phyloP scores from a whole-genome alignment of 192 early-diverging fungal genomes.

The Helicostylum pulchrum region DNA sequence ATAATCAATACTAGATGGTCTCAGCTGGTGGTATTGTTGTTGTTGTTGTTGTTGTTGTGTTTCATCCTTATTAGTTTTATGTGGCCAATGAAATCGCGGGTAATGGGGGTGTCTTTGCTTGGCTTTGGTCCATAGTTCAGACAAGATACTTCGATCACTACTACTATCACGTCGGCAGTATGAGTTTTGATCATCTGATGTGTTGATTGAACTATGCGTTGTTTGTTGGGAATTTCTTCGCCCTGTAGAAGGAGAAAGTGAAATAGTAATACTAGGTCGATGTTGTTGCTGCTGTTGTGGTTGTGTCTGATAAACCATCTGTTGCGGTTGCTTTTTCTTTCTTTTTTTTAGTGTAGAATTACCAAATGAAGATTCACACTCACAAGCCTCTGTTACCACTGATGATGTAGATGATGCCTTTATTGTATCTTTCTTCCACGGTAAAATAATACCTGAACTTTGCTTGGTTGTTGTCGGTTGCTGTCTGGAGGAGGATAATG shows the following conservation, averaged over 20 bases:
- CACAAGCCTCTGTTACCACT: too few relatives aligned
- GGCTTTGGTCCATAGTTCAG: slow-evolving; percentile 16
- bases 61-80: not conserved
- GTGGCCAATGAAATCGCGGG: slow-evolving; percentile 15
- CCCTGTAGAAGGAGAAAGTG: slow-evolving; percentile 1
- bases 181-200: slow-evolving; percentile 18
- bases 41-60: slow-evolving; percentile 1
- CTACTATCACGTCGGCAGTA: not conserved
- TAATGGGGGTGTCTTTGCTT: slow-evolving; percentile 11
- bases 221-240: slow-evolving; percentile 18
- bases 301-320: not conserved
- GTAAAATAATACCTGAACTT: too few relatives aligned
- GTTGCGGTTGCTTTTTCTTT: not conserved
- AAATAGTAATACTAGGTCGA: slow-evolving; percentile 14
- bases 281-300: not conserved
- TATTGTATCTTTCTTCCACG: too few relatives aligned
- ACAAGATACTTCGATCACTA: slow-evolving; percentile 2
- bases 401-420: too few relatives aligned
- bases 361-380: too few relatives aligned
- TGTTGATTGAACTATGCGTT: slow-evolving; percentile 1
- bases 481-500: too few relatives aligned
- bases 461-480: too few relatives aligned
- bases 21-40: not conserved
- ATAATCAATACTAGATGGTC: not conserved
- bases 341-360: too few relatives aligned